These are phyloP conservation scores for Penicillium sp. DNA, from an alignment of 2,329 filamentous ascomycete species.

Conservation along the genomic window DNA sequence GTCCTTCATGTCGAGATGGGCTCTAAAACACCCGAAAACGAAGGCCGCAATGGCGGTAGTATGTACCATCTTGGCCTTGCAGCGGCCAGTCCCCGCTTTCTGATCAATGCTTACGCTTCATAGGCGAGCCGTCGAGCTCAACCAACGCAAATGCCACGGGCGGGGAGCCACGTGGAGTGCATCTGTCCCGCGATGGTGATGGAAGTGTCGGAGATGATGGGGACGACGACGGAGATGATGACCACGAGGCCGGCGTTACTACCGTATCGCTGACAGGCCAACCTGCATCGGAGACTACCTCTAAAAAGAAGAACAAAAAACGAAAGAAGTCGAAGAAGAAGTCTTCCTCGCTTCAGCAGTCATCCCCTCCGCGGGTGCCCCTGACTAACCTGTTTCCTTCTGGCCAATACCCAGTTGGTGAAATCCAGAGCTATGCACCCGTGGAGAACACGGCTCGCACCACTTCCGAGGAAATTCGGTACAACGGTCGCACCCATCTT, in stretches of 20 bases:
- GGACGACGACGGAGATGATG: slow-evolving; percentile 30
- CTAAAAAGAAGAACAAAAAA: slow-evolving; percentile 39
- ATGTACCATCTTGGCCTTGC: slow-evolving; percentile 16
- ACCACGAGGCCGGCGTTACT: slow-evolving; percentile 25
- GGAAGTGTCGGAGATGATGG: slow-evolving; percentile 46
- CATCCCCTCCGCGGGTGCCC: slow-evolving; percentile 55
- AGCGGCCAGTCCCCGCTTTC: background rate
- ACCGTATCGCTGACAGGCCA: slow-evolving; percentile 29
- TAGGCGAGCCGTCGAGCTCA: slow-evolving; percentile 34
- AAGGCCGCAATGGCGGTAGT: slow-evolving; percentile 43
- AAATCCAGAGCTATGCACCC: slow-evolving; percentile 51
- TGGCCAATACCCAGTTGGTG: slow-evolving; percentile 53
- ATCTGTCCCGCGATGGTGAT: slow-evolving; percentile 53
- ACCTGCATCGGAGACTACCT: slow-evolving; percentile 47
- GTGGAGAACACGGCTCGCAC: slow-evolving; percentile 54
- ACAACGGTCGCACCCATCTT: slow-evolving; percentile 47
- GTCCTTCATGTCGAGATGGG: slow-evolving; percentile 46
- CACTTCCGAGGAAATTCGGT: slow-evolving; percentile 55
- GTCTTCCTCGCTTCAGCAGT: slow-evolving; percentile 46
- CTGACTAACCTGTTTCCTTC: slow-evolving; percentile 55
- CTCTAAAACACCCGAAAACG: slow-evolving; percentile 49
- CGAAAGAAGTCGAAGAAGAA: slow-evolving; percentile 57
- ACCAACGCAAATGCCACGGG: slow-evolving; percentile 37
- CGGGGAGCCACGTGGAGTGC: slow-evolving; percentile 52
- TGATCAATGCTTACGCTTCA: slow-evolving; percentile 17